Base-by-base conservation (phyloP, 805 yeast genomes). In the Hyphopichia homilentoma region DNA sequence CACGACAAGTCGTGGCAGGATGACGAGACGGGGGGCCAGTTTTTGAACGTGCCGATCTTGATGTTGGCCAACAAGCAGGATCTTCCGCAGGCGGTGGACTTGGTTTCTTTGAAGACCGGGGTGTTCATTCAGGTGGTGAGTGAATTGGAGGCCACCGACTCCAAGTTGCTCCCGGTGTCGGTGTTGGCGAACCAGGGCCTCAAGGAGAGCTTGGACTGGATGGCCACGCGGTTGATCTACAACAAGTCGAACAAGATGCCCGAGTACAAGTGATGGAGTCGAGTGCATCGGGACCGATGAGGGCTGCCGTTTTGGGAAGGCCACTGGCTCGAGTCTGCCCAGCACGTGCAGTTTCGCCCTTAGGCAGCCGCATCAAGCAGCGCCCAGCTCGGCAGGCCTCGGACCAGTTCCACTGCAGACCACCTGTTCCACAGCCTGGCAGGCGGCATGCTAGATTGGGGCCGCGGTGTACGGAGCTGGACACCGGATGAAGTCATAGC, bases 51-150 rank as follows among this genome's bases (percentile, higher is more conserved):
- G 12, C 98, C 97, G 1, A 78, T 90, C 7, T 67, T 90, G 36
- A 90, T 90, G 96, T 68, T 90, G 50, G 97, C 97, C 6, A 90
- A 93, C 57, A 93, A 93, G 55, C 96, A 89, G 62, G 97, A 93
- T 46, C 54, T 66, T 38, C 72, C 73, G 20, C 66, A 64, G 36
- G 72, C 71, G 20, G 68, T 63, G 16, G 72, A 66, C 36, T 52
- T 66, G 43, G 70, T 65, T 25, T 43, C 62, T 83, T 84, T 58
- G 73, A 93, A 52, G 81, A 90, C 67, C 75, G 93, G 72, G 63
- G 90, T 44, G 74, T 90, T 70, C 78, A 93, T 65, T 70, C 81
- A 52, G 75, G 84, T 49, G 84, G 96, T 32, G 81, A 84, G 68
- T 78, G 65, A 81, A 49, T 61, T 90, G 48, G 83, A 84, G 48